Conservation (phyloP, 176 grass and related monocot species). For the Zoysia pacifica region DNA sequence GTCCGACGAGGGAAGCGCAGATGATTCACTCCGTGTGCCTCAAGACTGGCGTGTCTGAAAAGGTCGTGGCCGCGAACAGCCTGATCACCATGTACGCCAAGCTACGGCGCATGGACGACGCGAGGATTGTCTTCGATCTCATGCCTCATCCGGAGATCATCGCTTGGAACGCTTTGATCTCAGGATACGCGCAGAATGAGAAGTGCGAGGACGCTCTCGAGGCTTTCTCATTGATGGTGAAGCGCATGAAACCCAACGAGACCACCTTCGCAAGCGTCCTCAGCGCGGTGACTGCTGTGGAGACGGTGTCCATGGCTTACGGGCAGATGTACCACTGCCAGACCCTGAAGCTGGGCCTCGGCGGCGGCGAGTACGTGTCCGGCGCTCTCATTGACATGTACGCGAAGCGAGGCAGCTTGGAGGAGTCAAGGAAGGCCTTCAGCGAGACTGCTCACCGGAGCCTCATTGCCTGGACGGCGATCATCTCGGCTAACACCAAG, state of each 20-base stretch:
- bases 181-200: conserved; percentile 77
- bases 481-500: conserved; percentile 74
- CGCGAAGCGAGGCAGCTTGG: conserved; percentile 71
- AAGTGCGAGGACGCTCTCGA: conserved; percentile 55
- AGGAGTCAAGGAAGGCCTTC: conserved; percentile 63
- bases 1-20: conserved; percentile 47
- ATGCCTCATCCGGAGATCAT: conserved; percentile 56
- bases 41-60: conserved; percentile 48
- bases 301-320: conserved; percentile 67
- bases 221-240: conserved; percentile 62
- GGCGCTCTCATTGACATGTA: conserved; percentile 92
- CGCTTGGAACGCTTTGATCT: conserved; percentile 82
- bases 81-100: conserved; percentile 90
- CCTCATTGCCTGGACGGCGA: conserved; percentile 69
- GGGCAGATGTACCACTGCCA: conserved; percentile 71
- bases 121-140: conserved; percentile 55
- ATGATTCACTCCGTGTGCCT: conserved; percentile 71
- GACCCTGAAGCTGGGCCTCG: conserved; percentile 52
- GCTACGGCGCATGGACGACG: conserved; percentile 49
- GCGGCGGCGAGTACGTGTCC: conserved; percentile 56
- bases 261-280: conserved; percentile 78
- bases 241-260: conserved; percentile 54
- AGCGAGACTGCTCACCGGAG: conserved; percentile 33
- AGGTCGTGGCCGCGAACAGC: conserved; percentile 58
- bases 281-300: conserved; percentile 53